Conservation (phyloP, 441 rosid genomes). For the Kokia cookei region DNA sequence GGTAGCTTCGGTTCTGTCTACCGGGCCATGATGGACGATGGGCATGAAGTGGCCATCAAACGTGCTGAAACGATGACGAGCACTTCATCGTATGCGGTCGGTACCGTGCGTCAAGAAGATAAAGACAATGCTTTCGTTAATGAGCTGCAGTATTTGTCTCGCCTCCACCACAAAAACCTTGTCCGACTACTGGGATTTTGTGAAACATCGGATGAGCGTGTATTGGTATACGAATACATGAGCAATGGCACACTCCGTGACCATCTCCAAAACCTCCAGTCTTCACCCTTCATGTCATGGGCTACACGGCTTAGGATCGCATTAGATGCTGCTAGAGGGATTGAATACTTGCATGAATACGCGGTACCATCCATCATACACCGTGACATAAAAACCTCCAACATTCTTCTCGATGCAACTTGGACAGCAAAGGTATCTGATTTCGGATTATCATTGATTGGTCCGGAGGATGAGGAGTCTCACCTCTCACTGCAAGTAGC, state of each 20-base stretch:
- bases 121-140: constrained; percentile 58
- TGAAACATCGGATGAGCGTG: constrained; percentile 48
- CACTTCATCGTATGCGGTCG: constrained; percentile 14
- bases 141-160: constrained; percentile 71
- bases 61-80: constrained; percentile 46
- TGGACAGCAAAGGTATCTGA: constrained; percentile 77
- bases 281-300: constrained; percentile 59
- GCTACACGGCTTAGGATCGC: constrained; percentile 46
- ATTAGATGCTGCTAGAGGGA: constrained; percentile 68
- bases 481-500: constrained; percentile 53
- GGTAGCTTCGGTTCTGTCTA: constrained; percentile 85
- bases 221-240: constrained; percentile 65
- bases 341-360: constrained; percentile 69
- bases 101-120: constrained; percentile 42
- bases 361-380: constrained; percentile 65
- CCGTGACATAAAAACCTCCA: constrained; percentile 80
- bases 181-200: constrained; percentile 62
- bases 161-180: constrained; percentile 71
- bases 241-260: constrained; percentile 60
- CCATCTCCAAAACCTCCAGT: constrained; percentile 52
- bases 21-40: constrained; percentile 41
- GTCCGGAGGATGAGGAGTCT: constrained; percentile 47
- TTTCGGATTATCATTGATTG: constrained; percentile 66
- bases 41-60: constrained; percentile 67
- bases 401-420: constrained; percentile 46